Evolutionary conservation across 176 grass and related monocot species (phyloP).

Genomic region (Triticum dicoccoides): DNA sequence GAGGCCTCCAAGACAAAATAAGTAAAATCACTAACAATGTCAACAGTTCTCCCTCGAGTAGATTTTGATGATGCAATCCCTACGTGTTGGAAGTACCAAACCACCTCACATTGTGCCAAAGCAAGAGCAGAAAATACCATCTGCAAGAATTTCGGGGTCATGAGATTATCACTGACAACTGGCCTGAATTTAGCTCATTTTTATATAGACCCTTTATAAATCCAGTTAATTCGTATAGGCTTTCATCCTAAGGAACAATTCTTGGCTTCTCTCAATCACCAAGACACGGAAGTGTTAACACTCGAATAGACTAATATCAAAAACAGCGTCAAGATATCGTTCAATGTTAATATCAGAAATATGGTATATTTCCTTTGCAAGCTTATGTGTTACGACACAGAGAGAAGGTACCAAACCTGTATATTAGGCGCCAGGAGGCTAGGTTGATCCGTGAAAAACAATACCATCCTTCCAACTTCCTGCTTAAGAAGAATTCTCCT

Average conservation of each 20-base stretch:
- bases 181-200: conserved; percentile 4
- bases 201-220: background rate
- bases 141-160: conserved; percentile 46
- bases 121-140: conserved; percentile 99
- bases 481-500: conserved; percentile 97
- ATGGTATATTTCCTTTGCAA: background rate
- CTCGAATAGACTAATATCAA: conserved; percentile 5
- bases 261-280: background rate
- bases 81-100: conserved; percentile 98
- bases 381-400: conserved; percentile 6
- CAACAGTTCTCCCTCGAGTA: conserved; percentile 73
- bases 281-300: background rate
- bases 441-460: conserved; percentile 98
- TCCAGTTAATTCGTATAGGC: background rate
- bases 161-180: conserved; percentile 7
- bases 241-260: background rate
- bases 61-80: conserved; percentile 83
- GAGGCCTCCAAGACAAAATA: conserved; percentile 21
- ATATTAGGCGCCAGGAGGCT: conserved; percentile 97
- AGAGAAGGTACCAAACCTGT: conserved; percentile 58
- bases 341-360: conserved; percentile 13
- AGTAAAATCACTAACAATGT: conserved; percentile 68
- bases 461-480: conserved; percentile 96
- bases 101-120: conserved; percentile 83
- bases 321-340: background rate